Evolutionary conservation across 345 rosid species (phyloP).

Genomic region (Leavenworthia alabamica): DNA sequence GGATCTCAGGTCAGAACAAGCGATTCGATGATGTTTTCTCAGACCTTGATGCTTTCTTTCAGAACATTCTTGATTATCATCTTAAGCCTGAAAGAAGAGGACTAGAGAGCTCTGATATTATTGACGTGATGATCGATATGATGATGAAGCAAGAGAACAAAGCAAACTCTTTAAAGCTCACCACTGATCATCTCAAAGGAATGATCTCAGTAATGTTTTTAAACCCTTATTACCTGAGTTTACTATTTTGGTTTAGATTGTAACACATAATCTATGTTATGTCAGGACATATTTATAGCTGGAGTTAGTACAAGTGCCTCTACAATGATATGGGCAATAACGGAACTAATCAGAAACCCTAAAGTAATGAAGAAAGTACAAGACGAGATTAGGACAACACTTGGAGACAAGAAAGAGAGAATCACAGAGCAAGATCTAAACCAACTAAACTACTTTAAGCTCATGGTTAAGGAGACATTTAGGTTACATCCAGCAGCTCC

Average conservation of each 20-base stretch:
- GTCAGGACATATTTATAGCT: conserved; percentile 38
- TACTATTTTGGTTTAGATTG: neutral
- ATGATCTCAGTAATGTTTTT: conserved; percentile 34
- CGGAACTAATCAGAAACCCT: conserved; percentile 29
- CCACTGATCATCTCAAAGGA: conserved; percentile 39
- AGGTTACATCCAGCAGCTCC: conserved; percentile 51
- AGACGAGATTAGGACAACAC: conserved; percentile 27
- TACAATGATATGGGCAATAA: conserved; percentile 40
- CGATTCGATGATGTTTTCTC: neutral
- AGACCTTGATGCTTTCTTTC: conserved; percentile 5
- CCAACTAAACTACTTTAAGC: conserved; percentile 35
- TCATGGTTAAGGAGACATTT: conserved; percentile 43
- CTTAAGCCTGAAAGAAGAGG: conserved; percentile 1
- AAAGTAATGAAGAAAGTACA: conserved; percentile 38
- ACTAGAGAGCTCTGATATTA: conserved; percentile 23
- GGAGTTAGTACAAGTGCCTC: conserved; percentile 36
- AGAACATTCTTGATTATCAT: conserved; percentile 21
- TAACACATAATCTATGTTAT: neutral
- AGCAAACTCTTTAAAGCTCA: conserved; percentile 13
- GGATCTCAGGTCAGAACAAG: conserved; percentile 2
- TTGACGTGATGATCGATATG: conserved; percentile 37
- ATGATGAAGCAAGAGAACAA: conserved; percentile 25
- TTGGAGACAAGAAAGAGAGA: conserved; percentile 20
- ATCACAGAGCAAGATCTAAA: conserved; percentile 33
- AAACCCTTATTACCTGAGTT: neutral